Conservation (phyloP, 148 eudicot genomes). For the Rhododendron ferrugineum region DNA sequence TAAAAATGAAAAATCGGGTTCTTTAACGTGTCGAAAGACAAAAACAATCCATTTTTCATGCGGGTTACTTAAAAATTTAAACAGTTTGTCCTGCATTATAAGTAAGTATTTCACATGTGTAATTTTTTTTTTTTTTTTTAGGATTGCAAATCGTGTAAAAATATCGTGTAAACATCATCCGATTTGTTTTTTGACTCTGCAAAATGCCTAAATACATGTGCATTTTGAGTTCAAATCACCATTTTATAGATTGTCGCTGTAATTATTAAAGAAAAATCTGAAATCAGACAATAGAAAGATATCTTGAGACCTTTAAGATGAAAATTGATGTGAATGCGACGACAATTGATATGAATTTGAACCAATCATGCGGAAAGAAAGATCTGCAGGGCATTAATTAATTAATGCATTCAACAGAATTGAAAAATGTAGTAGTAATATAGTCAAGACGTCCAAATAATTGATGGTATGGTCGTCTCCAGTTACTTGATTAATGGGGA, state of each 20-base stretch:
- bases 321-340: background rate
- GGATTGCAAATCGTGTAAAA: background rate
- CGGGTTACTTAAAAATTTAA: no score
- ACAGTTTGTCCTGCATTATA: no score
- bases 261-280: background rate
- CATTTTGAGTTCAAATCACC: background rate
- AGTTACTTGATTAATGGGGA: background rate
- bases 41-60: background rate
- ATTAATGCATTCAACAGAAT: background rate
- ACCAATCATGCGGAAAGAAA: background rate
- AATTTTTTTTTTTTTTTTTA: no score
- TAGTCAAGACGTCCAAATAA: background rate
- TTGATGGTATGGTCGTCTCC: background rate
- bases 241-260: background rate
- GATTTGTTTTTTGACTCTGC: background rate
- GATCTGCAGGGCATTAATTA: background rate
- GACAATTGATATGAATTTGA: background rate
- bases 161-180: background rate
- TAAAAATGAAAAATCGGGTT: background rate
- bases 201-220: background rate
- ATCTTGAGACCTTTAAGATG: background rate
- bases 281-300: background rate
- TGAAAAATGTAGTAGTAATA: background rate
- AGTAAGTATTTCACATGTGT: no score
- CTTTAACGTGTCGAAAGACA: background rate